phyloP scores from a whole-genome alignment of 208 protist species.

The Porcisia deanei region DNA sequence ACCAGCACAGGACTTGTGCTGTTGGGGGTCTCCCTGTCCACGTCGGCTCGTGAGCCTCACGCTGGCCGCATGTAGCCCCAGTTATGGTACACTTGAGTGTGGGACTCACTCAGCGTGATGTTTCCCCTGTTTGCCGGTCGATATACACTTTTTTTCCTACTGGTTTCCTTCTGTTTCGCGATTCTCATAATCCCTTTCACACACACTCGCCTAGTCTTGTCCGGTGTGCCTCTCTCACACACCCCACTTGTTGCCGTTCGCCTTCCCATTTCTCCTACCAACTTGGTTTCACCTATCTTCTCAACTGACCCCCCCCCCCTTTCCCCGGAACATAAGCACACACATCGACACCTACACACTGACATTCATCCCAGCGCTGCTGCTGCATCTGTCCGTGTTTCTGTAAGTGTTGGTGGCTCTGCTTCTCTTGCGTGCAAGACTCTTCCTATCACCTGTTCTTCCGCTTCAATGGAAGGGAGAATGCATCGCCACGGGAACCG shows the following conservation, averaged over 20 bases:
- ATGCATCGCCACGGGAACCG: slow-evolving; percentile 40
- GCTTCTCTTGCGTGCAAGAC: not conserved
- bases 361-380: not conserved
- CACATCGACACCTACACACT: not conserved
- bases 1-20: not conserved
- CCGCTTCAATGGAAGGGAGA: not conserved
- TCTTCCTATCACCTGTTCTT: not conserved
- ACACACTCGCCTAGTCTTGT: too few relatives aligned
- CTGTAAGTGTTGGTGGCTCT: not conserved
- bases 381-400: not conserved
- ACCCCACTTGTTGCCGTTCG: not conserved
- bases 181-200: not conserved
- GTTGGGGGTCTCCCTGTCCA: not conserved
- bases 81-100: not conserved
- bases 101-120: not conserved
- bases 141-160: not conserved
- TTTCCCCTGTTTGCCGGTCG: not conserved
- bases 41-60: not conserved
- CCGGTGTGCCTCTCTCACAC: not conserved
- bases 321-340: not conserved
- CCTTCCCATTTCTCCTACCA: not conserved
- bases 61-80: not conserved
- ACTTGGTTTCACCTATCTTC: not conserved
- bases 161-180: not conserved
- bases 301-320: not conserved